Evolutionary conservation across 345 rosid species (phyloP), one percentile per base, ranked within the genome.

Genomic region (Eucalyptus dawsonii): DNA sequence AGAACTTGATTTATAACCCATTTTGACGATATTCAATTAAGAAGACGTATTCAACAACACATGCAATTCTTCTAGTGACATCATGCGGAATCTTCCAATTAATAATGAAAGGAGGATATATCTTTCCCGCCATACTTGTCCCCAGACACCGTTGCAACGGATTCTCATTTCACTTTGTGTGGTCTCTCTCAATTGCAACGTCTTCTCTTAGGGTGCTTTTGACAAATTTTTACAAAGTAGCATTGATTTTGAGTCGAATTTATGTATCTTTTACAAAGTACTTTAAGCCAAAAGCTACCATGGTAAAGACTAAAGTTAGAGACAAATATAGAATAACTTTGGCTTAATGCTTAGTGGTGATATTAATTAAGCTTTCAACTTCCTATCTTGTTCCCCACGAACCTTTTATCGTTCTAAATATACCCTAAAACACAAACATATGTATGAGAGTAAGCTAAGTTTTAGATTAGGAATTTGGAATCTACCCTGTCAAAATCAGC

Each of bases 381-480:
- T 60, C 69, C n/a, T 60, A 60, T 60, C 15, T 60, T 60, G 69
- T 4, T 19, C 69, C 31, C n/a, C 69, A 6, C 31, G 1, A 27
- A 60, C 31, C 13, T 27, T 27, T 27, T 11, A 27, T 60, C 16
- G 0, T 60, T 27, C 15, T 27, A 60, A 27, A 60, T 27, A 60
- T 60, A 60, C 69, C 69, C 69, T 60, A 60, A 27, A 60, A 27
- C 31, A 25, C 67, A 11, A 3, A 27, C 69, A 6, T 60, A 12
- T 6, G 16, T 60, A 60, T 3, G 69, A 60, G 31, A 60, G 15
- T 60, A 27, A 27, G 31, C 8, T 27, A 60, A 62, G 5, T 29
- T 60, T 60, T 3, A 27, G 2, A 62, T 25, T 10, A 27, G 16
- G 69, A 62, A 27, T 12, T 0, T 29, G 2, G 0, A 27, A 62